Evolutionary conservation across 257 asterid species (phyloP).

Genomic region (Solanum chiquidenum): DNA sequence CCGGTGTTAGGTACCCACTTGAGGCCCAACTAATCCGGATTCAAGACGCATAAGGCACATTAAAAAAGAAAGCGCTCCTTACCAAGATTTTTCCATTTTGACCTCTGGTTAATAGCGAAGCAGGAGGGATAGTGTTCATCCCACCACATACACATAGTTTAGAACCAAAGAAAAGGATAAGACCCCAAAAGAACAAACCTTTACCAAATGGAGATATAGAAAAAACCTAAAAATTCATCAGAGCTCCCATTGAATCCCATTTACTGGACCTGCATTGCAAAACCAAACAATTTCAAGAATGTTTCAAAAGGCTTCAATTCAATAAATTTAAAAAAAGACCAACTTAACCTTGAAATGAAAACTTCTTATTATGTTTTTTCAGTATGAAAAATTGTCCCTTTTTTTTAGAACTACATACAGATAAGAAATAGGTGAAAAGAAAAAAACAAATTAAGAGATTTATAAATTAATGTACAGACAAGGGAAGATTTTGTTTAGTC

Average conservation of each 20-base stretch:
- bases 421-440: neutral
- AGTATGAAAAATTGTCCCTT: neutral
- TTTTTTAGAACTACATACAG: neutral
- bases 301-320: neutral
- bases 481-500: neutral
- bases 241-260: neutral
- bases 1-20: too few species aligned
- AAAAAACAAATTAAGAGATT: neutral
- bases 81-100: neutral
- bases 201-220: neutral
- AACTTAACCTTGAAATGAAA: neutral
- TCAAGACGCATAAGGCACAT: too few species aligned
- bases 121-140: neutral
- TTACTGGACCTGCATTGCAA: neutral
- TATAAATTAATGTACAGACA: neutral
- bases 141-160: neutral
- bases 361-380: neutral
- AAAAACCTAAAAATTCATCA: neutral
- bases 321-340: neutral
- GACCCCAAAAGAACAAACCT: neutral
- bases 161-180: neutral
- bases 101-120: neutral
- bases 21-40: too few species aligned
- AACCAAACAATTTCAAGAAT: neutral
- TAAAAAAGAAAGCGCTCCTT: neutral